Evolutionary conservation across 106 monocot genomes (phyloP).

Genomic region (Vanilla planifolia): DNA sequence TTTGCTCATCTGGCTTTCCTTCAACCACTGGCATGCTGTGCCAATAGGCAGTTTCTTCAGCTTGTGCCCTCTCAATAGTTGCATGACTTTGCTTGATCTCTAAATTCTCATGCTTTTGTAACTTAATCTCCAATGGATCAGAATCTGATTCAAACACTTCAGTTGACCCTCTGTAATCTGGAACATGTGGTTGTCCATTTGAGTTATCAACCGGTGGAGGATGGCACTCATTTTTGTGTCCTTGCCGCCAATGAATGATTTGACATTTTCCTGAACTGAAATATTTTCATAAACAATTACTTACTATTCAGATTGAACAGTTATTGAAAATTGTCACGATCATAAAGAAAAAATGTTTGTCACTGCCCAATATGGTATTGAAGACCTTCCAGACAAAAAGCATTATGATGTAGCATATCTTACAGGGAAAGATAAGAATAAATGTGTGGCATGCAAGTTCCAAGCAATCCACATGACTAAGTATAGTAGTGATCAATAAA

Average conservation of each 20-base stretch:
- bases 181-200: constrained; percentile 8
- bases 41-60: neutral
- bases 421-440: too few species aligned
- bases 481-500: too few species aligned
- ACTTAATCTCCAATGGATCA: too few species aligned
- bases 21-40: constrained; percentile 4
- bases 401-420: too few species aligned
- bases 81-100: neutral
- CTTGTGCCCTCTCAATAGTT: neutral
- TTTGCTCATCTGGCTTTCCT: constrained; percentile 8
- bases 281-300: neutral
- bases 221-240: constrained; percentile 74
- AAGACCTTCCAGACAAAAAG: too few species aligned
- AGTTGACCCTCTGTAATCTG: neutral
- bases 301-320: neutral
- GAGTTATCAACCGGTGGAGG: constrained; percentile 20
- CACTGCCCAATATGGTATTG: too few species aligned
- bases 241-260: constrained; percentile 78
- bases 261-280: constrained; percentile 86
- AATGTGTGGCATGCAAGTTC: too few species aligned
- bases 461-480: too few species aligned
- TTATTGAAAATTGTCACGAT: neutral
- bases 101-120: too few species aligned
- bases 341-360: too few species aligned
- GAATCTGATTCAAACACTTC: neutral